Evolutionary conservation across 2,329 filamentous ascomycete genomes (phyloP), one percentile per base, ranked within the genome.

Genomic region (Diplodia mutila): DNA sequence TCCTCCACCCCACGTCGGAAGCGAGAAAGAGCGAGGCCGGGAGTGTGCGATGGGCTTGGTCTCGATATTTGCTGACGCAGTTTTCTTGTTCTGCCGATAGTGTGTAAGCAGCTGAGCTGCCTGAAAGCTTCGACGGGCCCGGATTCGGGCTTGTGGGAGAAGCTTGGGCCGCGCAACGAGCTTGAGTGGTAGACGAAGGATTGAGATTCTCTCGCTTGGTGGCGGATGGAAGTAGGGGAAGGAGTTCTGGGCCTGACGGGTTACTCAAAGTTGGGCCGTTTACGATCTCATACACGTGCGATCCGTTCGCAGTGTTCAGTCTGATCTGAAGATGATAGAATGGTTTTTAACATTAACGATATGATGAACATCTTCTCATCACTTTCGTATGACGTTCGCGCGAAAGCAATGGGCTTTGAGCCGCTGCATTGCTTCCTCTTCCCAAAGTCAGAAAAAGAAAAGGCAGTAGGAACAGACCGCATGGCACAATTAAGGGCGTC

Each of bases 31-130:
- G n/a, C n/a, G n/a, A n/a, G n/a, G n/a, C n/a, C n/a, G n/a, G 18
- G 5, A 16, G 39, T 16, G 3, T 54, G 25, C 8, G 6, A 54
- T 9, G 6, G 14, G 29, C 14, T 34, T 18, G 14, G 9, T 37
- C 9, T 9, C n/a, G 18, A 9, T 4, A 16, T 42, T 2, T 42
- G 39, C 42, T 46, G n/a, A 46, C n/a, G 16, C 9, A 3, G 42
- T 1, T 34, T 34, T 34, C 32, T 11, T 34, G 7, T 7, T 39
- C 39, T 14, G 8, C 3, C 11, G 3, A 25, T 11, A 67, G 65
- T 67, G 4, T 67, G 65, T 48, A 67, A 67, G 49, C 65, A 67
- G n/a, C 9, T 67, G 55, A 29, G 48, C 32, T 67, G 32, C 37
- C 14, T 48, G 46, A 67, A 61, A 61, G 12, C 65, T 11, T 53